Base-by-base conservation (phyloP, 345 rosid genomes). In the Syzygium aqueum region DNA sequence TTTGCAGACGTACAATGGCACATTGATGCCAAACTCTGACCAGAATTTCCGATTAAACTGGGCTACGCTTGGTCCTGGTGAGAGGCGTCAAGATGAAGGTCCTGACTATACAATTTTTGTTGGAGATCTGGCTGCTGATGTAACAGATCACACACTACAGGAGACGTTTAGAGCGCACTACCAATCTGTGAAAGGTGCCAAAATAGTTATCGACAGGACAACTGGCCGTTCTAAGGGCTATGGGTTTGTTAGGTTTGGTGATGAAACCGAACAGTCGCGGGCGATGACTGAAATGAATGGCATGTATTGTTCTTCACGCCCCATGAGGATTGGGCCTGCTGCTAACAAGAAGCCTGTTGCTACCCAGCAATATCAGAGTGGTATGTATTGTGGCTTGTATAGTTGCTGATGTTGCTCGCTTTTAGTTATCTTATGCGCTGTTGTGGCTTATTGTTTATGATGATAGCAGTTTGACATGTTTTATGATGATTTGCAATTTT, bases 231-330 rank as follows among this genome's bases (percentile, higher is more conserved):
- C 99, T 28, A 96, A 97, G 92, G 99, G 99, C 2, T 97, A 97
- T 92, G 99, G 99, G 51, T 97, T 97, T 94, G 98, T 97, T 65
- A 95, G 95, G 84, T 96, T 97, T 91, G 95, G 90, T 11, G 98
- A 97, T 90, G 98, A 97, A 90, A 90, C 40, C 85, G 99, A 97
- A 83, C 99, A 97, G 88, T 49, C 89, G 54, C 97, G 95, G 54
- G 97, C 99, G 67, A 96, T 97, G 98, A 92, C 92, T 53, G 99
- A 97, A 89, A 97, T 97, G 99, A 97, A 96, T 88, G 99, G 99
- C 54, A 92, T 91, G 50, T 93, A 89, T 84, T 96, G 98, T 86
- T 95, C 97, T 21, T 92, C 96, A 4, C 95, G 99, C 92, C 96
- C 98, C 28, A 96, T 97, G 99, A 94, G 99, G 84, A 94, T 94